Evolutionary conservation across 768 basidiomycete species (phyloP).

Genomic region (Leccinellum luteum): DNA sequence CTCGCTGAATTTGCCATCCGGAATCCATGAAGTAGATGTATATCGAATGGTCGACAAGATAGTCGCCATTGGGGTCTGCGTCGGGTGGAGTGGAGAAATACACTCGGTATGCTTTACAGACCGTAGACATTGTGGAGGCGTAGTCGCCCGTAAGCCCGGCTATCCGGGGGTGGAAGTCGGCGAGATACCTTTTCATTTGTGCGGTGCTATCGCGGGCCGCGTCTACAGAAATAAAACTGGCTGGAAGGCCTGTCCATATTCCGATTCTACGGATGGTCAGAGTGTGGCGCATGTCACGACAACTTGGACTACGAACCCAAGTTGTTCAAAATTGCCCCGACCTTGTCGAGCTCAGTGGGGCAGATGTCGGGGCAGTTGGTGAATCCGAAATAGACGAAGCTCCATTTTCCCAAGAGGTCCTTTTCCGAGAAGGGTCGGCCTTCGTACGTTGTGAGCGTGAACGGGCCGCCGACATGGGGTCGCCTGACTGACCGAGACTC

Average conservation of each 20-base stretch:
- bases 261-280: conserved; percentile 50
- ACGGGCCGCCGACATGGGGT: conserved; percentile 90
- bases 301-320: conserved; percentile 51
- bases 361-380: conserved; percentile 99
- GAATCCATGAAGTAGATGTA: conserved; percentile 99
- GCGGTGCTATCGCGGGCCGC: conserved; percentile 80
- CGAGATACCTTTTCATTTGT: conserved; percentile 60
- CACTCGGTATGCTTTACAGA: conserved; percentile 94
- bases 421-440: conserved; percentile 70
- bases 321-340: conserved; percentile 69
- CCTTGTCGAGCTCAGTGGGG: conserved; percentile 96
- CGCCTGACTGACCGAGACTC: conserved; percentile 74
- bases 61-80: conserved; percentile 87
- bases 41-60: conserved; percentile 95
- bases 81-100: conserved; percentile 96
- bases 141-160: conserved; percentile 89
- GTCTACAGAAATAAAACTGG: conserved; percentile 97
- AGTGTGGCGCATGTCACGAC: not conserved
- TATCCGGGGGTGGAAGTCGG: conserved; percentile 91
- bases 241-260: conserved; percentile 69
- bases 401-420: conserved; percentile 87
- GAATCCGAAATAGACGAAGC: conserved; percentile 96
- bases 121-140: conserved; percentile 73
- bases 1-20: conserved; percentile 89
- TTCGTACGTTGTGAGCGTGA: conserved; percentile 54